A percentile compares a stretch with the other conserved stretches of the same genome.
Conservation (phyloP, 106 monocot species). For the Ottelia alismoides region DNA sequence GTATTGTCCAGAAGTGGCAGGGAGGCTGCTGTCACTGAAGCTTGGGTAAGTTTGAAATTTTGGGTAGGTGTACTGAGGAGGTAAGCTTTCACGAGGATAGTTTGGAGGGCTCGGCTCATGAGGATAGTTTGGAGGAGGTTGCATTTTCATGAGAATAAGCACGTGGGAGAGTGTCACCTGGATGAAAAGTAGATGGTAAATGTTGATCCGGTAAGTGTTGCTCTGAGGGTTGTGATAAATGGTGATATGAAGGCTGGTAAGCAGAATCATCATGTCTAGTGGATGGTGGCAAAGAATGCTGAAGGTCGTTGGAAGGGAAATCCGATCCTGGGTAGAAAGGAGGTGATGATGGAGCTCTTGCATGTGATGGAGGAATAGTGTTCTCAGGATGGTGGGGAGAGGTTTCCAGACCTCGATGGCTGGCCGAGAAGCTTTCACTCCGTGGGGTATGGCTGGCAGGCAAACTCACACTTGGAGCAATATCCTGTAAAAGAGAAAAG, state of each 20-base stretch:
- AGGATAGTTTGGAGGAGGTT: too few species aligned
- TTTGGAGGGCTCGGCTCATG: too few species aligned
- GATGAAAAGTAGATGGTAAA: too few species aligned
- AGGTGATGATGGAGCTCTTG: conserved; percentile 14
- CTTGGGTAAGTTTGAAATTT: conserved; percentile 62
- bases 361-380: conserved; percentile 11
- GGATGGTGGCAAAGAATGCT: conserved; percentile 9
- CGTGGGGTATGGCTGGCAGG: conserved; percentile 12
- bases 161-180: not conserved
- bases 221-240: conserved; percentile 14
- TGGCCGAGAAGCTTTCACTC: too few species aligned
- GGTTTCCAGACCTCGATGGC: too few species aligned
- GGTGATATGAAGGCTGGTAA: conserved; percentile 17
- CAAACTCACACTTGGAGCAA: conserved; percentile 32
- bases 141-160: too few species aligned
- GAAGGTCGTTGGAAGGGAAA: too few species aligned
- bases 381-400: conserved; percentile 18
- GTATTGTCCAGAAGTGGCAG: too few species aligned
- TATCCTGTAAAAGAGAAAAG: conserved; percentile 36
- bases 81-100: not conserved
- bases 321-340: conserved; percentile 15
- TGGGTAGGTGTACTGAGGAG: conserved; percentile 18
- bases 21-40: too few species aligned
- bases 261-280: conserved; percentile 16
- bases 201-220: conserved; percentile 16